phyloP scores from a whole-genome alignment of 345 rosid species.

The Eucalyptus rudis region DNA sequence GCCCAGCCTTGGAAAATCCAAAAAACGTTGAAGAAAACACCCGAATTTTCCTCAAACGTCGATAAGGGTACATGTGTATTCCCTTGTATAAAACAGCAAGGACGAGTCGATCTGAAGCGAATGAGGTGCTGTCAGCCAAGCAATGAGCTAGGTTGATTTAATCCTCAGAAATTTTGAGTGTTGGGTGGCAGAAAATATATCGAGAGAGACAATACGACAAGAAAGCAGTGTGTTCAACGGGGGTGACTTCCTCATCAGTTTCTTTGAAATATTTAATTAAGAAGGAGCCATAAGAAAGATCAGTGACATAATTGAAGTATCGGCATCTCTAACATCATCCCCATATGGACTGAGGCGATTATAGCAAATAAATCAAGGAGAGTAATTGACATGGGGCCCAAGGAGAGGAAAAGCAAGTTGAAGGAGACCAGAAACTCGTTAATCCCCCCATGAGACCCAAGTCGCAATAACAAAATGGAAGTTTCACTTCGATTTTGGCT shows the following conservation, averaged over 20 bases:
- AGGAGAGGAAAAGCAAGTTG: neutral
- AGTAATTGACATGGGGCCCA: neutral
- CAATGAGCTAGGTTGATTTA: neutral
- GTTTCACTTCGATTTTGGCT: neutral
- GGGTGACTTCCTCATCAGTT: neutral
- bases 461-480: neutral
- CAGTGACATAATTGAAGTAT: fast-evolving
- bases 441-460: neutral
- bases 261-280: neutral
- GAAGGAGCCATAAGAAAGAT: neutral
- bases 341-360: neutral
- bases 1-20: too few relatives aligned
- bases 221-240: neutral
- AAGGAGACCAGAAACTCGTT: neutral
- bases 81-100: neutral
- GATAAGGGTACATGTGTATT: neutral
- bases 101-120: neutral
- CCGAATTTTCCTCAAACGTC: too few relatives aligned
- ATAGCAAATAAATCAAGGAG: neutral
- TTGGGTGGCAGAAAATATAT: neutral
- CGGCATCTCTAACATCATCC: neutral
- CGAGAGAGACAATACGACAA: neutral
- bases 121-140: neutral
- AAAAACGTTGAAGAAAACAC: too few relatives aligned
- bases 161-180: neutral